Evolutionary conservation across 2,329 filamentous ascomycete genomes (phyloP).

Genomic region (Lachnellula arida): DNA sequence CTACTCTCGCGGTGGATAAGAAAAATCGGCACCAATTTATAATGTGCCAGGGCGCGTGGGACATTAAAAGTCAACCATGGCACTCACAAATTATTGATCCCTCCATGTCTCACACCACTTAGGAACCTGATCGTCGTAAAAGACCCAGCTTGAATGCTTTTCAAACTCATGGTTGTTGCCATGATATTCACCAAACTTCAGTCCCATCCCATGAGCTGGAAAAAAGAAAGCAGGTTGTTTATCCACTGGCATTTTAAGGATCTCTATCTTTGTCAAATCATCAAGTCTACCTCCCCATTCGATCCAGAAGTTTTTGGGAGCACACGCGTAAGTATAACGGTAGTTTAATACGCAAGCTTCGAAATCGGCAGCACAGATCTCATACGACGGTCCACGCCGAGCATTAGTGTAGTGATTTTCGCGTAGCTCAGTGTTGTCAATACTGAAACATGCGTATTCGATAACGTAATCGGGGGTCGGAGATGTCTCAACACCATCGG

Average conservation of each 20-base stretch:
- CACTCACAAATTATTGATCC: too few species aligned
- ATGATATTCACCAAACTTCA: neutral
- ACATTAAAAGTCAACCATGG: too few species aligned
- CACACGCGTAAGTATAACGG: neutral
- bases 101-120: neutral
- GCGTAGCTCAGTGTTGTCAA: neutral
- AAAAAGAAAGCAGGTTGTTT: neutral
- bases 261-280: neutral
- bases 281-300: neutral
- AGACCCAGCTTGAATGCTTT: neutral
- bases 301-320: neutral
- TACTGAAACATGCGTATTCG: neutral
- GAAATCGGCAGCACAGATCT: neutral
- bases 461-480: conserved; percentile 2
- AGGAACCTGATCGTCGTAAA: neutral
- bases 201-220: neutral
- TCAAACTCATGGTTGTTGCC: neutral
- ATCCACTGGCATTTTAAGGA: neutral
- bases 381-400: neutral
- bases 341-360: neutral
- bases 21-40: too few species aligned
- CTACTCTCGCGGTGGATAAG: too few species aligned
- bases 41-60: too few species aligned
- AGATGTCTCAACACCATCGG: neutral
- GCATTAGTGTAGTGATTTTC: neutral